These are phyloP conservation scores for Pseudohalonectria lignicola DNA, from an alignment of 2,329 filamentous ascomycete genomes.

Conservation along the genomic window DNA sequence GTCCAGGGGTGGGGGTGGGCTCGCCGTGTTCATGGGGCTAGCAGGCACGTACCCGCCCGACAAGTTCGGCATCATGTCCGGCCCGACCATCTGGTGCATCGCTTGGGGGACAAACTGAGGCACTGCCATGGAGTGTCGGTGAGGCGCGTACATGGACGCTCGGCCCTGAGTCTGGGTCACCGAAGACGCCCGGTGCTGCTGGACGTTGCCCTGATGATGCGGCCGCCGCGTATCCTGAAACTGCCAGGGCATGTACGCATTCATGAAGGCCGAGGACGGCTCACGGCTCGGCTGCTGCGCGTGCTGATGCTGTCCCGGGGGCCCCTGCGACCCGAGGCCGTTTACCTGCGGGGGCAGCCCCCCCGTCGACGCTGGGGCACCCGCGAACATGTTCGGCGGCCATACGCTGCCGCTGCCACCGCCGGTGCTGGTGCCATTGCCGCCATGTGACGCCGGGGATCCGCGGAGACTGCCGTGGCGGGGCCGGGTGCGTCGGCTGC, in stretches of 20 bases:
- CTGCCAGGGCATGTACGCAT: neutral
- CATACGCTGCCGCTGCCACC: neutral
- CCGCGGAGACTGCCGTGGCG: slow-evolving; percentile 15
- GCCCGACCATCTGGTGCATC: too few relatives aligned
- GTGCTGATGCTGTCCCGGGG: neutral
- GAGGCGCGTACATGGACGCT: too few relatives aligned
- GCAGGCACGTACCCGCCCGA: too few relatives aligned
- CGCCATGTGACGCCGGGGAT: too few relatives aligned
- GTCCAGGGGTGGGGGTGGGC: neutral
- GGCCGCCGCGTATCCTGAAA: neutral
- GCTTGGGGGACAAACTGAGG: too few relatives aligned
- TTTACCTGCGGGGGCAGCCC: too few relatives aligned
- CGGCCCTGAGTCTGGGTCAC: too few relatives aligned
- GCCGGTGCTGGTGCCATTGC: neutral
- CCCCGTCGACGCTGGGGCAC: neutral
- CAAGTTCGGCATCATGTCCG: too few relatives aligned
- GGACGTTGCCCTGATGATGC: neutral
- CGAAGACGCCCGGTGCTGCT: too few relatives aligned
- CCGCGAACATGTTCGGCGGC: neutral
- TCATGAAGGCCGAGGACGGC: too few relatives aligned
- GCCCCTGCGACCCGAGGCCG: too few relatives aligned
- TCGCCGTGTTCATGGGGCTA: neutral
- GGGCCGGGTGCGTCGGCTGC: slow-evolving; percentile 16
- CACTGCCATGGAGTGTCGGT: too few relatives aligned
- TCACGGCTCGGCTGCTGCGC: neutral